Evolutionary conservation across 495 filamentous ascomycete genomes (phyloP).

Genomic region (Penicillium roqueforti): DNA sequence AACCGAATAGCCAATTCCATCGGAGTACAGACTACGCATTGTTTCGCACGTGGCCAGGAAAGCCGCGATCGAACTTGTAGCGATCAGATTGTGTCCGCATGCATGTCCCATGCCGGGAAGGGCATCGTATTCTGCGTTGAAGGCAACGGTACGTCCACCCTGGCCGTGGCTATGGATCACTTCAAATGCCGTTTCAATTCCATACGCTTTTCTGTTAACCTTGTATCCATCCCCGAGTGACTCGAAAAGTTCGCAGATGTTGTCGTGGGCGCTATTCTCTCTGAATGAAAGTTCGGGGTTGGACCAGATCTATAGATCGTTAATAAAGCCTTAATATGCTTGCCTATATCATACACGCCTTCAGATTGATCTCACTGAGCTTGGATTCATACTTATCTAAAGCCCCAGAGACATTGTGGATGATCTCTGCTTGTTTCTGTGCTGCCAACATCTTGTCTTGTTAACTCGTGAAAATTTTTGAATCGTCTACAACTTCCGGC

Average conservation of each 20-base stretch:
- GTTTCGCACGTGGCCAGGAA: constrained; percentile 38
- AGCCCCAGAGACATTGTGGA: constrained; percentile 24
- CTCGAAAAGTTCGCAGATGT: constrained; percentile 44
- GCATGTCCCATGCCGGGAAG: constrained; percentile 45
- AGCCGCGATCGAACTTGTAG: constrained; percentile 41
- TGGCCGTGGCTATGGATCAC: constrained; percentile 44
- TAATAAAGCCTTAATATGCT: neutral
- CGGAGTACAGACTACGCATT: constrained; percentile 14
- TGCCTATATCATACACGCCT: constrained; percentile 23
- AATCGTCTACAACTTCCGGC: neutral
- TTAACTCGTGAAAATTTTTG: neutral
- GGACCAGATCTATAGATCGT: constrained; percentile 34
- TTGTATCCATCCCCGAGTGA: constrained; percentile 20
- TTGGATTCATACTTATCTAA: constrained; percentile 28
- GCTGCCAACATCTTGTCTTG: constrained; percentile 19
- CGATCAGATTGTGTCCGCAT: constrained; percentile 48
- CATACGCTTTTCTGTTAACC: constrained; percentile 44
- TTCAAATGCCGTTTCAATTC: constrained; percentile 52
- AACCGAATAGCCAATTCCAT: constrained; percentile 16
- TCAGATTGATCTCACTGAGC: constrained; percentile 42
- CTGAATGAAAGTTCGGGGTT: constrained; percentile 53
- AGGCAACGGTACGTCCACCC: constrained; percentile 23
- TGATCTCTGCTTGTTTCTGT: constrained; percentile 18
- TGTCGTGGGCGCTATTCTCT: constrained; percentile 49
- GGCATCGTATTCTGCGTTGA: constrained; percentile 57